Evolutionary conservation across 2,329 filamentous ascomycete genomes (phyloP), one percentile per base, ranked within the genome.

Genomic region (Atkinsonella hypoxylon): DNA sequence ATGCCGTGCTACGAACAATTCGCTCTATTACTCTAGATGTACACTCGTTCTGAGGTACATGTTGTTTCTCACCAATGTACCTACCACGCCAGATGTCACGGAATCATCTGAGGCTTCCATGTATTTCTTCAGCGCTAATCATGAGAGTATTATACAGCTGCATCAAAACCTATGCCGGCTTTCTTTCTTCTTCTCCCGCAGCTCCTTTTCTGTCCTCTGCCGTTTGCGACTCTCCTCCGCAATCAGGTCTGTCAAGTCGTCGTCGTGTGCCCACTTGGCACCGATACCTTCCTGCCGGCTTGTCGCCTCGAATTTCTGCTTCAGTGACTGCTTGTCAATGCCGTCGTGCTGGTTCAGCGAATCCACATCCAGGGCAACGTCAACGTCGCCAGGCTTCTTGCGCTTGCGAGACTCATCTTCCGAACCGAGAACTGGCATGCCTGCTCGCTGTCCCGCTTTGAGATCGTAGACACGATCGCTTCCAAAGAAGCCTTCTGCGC

Each of bases 381-480:
- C 93, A 22, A 98, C 79, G 64, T 98, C 93, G 40, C 91, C 93
- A 4, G 87, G 90, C 77, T 96, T 95, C 81, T 97, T 98, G 61
- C 89, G 80, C 71, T 94, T 93, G 61, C 87, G 74, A 22, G 68
- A 76, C 51, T 89, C 81, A 52, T 89, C 86, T 22, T 94, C 88
- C 55, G 81, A 78, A 11, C 90, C 93, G 4, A 98, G 78, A 2
- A 94, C 78, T 1, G 87, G 85, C 54, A 87, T 67, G 53, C 75
- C 71, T 20, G 73, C 69, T 54, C 77, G 72, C 55, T 67, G 69
- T 40, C 52, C 62, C 38, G 64, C 65, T 51, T 81, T 84, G 55
- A 98, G 77, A 68, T 98, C 90, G 69, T 98, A 98, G 15, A 86
- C 86, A 62, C 89, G 85, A 64, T 97, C 91, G 59, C 88, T 90